Base-by-base conservation (phyloP, 129 eudicot genomes). In the Centaurea solstitialis region DNA sequence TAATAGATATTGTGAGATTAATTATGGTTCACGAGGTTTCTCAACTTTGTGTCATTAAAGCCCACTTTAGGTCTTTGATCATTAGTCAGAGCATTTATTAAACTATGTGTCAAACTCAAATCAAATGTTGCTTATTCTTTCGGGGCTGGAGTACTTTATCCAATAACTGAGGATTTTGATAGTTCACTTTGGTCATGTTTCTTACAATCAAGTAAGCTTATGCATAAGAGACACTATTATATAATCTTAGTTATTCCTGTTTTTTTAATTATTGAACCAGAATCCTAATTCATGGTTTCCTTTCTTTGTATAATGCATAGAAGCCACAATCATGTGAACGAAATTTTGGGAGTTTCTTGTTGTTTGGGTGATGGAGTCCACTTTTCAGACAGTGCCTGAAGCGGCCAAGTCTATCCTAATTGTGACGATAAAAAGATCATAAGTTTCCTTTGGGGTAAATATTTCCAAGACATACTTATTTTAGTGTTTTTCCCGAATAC, bases 121-220 rank as follows among this genome's bases (percentile, higher is more conserved):
- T 20, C 11, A 18, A 61, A 50, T 50, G 62, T 7, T 50, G 20
- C 62, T 50, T 50, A 50, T 50, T 15, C 62, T 50, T 50, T 50
- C 7, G 8, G 62, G 1, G 8, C 10, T 24, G 5, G 12, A 47
- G 23, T 74, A 50, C 2, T 26, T 75, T 28, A 75, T 28, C 28
- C 40, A 2, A 75, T 57, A n/a, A 30, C n/a, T 57, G 50, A 45
- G n/a, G 23, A 26, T 74, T 13, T 45, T 45, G 66, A 74, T 47
- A 15, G 77, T 74, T 47, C 50, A 45, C 4, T 47, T 74, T 7
- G 18, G 13, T 74, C 17, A 45, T 43, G 30, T 72, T 15, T 40
- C 76, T 72, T 40, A 72, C 38, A 72, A 72, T 41, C 26, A 8
- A 8, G 13, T 15, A 73, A 73, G 65, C 65, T 74, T 45, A 74